These are phyloP conservation scores for Bipolaris gigantea DNA, from an alignment of 2,329 filamentous ascomycete species.

Conservation along the genomic window DNA sequence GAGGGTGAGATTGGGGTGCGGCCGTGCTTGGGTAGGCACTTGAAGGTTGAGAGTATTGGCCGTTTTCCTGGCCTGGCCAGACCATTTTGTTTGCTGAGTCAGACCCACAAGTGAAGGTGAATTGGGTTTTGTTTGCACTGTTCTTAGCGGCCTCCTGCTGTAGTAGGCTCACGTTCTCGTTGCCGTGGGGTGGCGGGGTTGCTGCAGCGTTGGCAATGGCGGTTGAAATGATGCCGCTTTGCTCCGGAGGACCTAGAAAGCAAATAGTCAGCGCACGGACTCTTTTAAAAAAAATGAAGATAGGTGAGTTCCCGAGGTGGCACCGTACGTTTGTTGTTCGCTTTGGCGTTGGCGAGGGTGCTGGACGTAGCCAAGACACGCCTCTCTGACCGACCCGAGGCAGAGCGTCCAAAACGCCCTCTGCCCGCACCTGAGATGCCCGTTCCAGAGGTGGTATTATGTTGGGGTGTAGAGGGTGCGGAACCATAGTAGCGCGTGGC, in stretches of 20 bases:
- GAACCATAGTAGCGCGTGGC: constrained; percentile 60
- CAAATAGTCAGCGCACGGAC: constrained; percentile 45
- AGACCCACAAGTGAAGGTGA: constrained; percentile 95
- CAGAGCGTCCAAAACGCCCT: constrained; percentile 73
- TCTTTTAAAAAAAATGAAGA: constrained; percentile 14
- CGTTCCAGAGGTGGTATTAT: constrained; percentile 53
- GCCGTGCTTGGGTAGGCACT: constrained; percentile 37
- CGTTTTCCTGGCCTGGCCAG: constrained; percentile 66
- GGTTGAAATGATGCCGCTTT: constrained; percentile 84
- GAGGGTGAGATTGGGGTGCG: constrained; percentile 22
- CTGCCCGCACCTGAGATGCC: constrained; percentile 84
- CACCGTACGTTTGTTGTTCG: constrained; percentile 45
- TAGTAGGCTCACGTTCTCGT: constrained; percentile 78
- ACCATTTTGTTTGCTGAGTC: constrained; percentile 79
- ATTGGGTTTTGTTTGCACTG: constrained; percentile 77
- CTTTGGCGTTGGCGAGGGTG: constrained; percentile 49
- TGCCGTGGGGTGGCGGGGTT: constrained; percentile 55
- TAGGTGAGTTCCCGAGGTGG: constrained; percentile 34
- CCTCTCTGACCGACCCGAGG: constrained; percentile 48
- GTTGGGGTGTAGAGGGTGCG: constrained; percentile 56
- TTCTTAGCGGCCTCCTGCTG: constrained; percentile 68
- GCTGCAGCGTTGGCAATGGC: constrained; percentile 82
- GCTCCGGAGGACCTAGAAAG: constrained; percentile 46
- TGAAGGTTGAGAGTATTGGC: constrained; percentile 43
- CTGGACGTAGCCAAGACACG: constrained; percentile 49